A percentile compares a stretch with the other conserved stretches of the same genome.
These are phyloP conservation scores for Quillaja saponaria DNA, from an alignment of 306 rosid species.

Conservation along the genomic window DNA sequence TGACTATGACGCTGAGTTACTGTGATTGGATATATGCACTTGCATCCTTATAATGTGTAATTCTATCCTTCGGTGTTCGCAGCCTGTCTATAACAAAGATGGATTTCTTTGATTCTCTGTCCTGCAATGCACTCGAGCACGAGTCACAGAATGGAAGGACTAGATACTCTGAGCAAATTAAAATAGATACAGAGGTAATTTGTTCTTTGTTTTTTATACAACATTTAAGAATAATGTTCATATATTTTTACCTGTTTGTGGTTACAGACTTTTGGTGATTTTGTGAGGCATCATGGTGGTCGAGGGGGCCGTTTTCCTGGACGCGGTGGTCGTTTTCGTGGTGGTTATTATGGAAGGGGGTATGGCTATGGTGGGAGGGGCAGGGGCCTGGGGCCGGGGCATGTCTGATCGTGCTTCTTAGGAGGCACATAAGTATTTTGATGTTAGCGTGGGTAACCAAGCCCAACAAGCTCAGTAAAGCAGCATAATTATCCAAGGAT, in stretches of 20 bases:
- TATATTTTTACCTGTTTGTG: constrained; percentile 28
- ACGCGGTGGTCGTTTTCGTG: constrained; percentile 73
- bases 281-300: constrained; percentile 75
- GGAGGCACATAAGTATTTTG: constrained; percentile 11
- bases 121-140: constrained; percentile 47
- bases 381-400: constrained; percentile 54
- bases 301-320: constrained; percentile 73
- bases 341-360: constrained; percentile 79
- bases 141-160: constrained; percentile 71
- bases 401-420: constrained; percentile 43
- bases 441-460: constrained; percentile 32
- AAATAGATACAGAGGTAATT: constrained; percentile 82
- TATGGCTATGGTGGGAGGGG: constrained; percentile 71
- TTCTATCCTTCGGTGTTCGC: constrained; percentile 30
- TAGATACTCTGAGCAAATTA: constrained; percentile 77
- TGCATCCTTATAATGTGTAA: constrained; percentile 19
- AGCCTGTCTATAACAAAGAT: constrained; percentile 83
- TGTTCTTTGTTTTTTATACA: neutral
- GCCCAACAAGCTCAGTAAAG: constrained; percentile 19
- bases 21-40: neutral
- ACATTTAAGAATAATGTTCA: constrained; percentile 22
- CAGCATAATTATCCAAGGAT: constrained; percentile 28
- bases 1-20: constrained; percentile 12
- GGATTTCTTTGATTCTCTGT: constrained; percentile 89
- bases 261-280: constrained; percentile 87